Evolutionary conservation across 768 basidiomycete species (phyloP), one percentile per base, ranked within the genome.

Genomic region (Suillus subaureus): DNA sequence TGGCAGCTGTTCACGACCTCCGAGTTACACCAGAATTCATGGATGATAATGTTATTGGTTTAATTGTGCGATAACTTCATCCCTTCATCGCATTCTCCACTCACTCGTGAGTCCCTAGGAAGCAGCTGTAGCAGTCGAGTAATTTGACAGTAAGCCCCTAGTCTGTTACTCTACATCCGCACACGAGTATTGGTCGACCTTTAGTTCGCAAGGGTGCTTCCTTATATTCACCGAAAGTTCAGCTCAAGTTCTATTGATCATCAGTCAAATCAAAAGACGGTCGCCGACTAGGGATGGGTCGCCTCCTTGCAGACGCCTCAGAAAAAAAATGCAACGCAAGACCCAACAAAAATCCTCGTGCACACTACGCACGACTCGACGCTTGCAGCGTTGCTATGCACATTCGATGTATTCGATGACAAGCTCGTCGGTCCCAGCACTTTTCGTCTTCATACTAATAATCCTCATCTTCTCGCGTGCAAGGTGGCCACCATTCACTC

Each of bases 401-500:
- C 91, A 5, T 79, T 93, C 3, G 90, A 92, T 67, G 88, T 87
- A 4, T 92, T 86, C 74, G 90, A 93, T 67, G 84, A 90, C 6
- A 84, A 81, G 90, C 89, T 71, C 33, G 82, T 75, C 42, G 1
- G 55, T 37, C 54, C 39, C 21, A 61, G 33, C 31, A 45, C n/a
- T 39, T 26, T 57, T 43, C 0, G 11, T 49, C 55, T 64, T 26
- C 43, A 33, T n/a, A 21, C 21, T 21, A 31, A 54, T 37, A 16
- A 4, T 18, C 11, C 9, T 61, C 9, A 49, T 35, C 39, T 26
- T 15, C 18, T 18, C 54, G 6, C 16, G 54, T 15, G 70, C 47
- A 64, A 88, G 89, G 69, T 92, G 91, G 91, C 90, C 89, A 8
- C 84, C 89, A 4, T 92, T 92, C 75, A 89, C 90, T 1, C 87